Evolutionary conservation across 352 stramenopile species (phyloP), one percentile per base, ranked within the genome.

Genomic region (Globisporangium yorkense): DNA sequence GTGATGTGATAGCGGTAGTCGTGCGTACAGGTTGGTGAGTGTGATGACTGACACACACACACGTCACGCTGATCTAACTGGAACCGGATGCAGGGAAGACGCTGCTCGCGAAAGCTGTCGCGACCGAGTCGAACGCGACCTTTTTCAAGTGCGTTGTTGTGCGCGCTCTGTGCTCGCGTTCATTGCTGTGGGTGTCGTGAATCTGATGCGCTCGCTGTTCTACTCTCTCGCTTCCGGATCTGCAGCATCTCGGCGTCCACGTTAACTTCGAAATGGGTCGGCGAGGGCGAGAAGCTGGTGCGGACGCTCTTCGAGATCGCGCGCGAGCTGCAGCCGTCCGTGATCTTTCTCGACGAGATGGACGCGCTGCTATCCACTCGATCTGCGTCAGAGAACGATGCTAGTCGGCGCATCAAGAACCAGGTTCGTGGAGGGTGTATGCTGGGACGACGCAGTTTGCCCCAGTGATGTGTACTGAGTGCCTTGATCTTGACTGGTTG

Each of bases 261-360:
- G 5, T 65, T 97, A 45, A 96, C 88, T 13, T 93, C 80, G 49
- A 97, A 96, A 50, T 97, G 87, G 87, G 84, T 96, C 18, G 88
- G 88, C 5, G 84, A 97, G 67, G 84, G 87, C 27, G 96, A 99
- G 71, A 98, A 99, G 63, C 71, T 99, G 29, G 84, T 99, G 33
- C 68, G 89, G 24, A 88, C 88, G 15, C 77, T 99, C 1, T 99
- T 99, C 58, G 66, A 83, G 29, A 89, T 97, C 66, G 96, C 94
- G 4, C 72, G 81, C 7, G 86, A 95, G 52, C 66, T 91, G 1
- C 80, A 91, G 50, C 87, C 88, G 1, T 75, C 82, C 4, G 87
- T 97, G 29, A 86, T 97, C 21, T 97, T 97, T 47, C 81, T 97
- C 53, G 88, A 97, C 49, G 88, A 97, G 52, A 94, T 96, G 54